These are phyloP conservation scores for Tetrapisispora phaffii DNA, from an alignment of 805 yeast species.

Conservation along the genomic window DNA sequence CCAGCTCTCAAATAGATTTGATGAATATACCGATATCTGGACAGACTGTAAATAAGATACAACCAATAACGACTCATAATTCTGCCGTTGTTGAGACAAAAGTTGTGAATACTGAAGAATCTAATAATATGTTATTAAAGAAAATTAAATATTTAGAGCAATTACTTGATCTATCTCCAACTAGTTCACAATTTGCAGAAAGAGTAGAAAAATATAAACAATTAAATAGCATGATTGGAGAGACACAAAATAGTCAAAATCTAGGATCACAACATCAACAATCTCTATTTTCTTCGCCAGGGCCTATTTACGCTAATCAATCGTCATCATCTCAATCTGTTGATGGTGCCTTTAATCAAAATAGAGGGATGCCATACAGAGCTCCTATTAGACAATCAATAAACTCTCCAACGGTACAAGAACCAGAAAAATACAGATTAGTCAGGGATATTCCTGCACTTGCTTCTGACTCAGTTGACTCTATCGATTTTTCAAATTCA, in stretches of 20 bases:
- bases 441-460: constrained; percentile 9
- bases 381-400: not conserved
- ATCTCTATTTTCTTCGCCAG: not conserved
- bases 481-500: constrained; percentile 33
- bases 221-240: constrained; percentile 29
- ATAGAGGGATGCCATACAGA: not conserved
- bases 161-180: constrained; percentile 27
- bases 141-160: constrained; percentile 44
- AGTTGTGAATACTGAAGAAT: constrained; percentile 25
- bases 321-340: not conserved
- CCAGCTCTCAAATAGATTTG: not conserved
- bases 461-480: constrained; percentile 27
- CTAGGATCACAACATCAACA: not conserved
- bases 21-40: not conserved
- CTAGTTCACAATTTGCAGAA: constrained; percentile 24
- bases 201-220: constrained; percentile 30
- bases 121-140: constrained; percentile 45
- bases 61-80: not conserved
- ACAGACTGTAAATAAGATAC: not conserved
- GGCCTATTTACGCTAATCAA: not conserved
- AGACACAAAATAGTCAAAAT: constrained; percentile 6
- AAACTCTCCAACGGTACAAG: not conserved
- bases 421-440: not conserved
- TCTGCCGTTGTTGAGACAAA: not conserved
- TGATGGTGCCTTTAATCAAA: not conserved